Evolutionary conservation across 129 eudicot genomes (phyloP).

Genomic region (Apium graveolens): DNA sequence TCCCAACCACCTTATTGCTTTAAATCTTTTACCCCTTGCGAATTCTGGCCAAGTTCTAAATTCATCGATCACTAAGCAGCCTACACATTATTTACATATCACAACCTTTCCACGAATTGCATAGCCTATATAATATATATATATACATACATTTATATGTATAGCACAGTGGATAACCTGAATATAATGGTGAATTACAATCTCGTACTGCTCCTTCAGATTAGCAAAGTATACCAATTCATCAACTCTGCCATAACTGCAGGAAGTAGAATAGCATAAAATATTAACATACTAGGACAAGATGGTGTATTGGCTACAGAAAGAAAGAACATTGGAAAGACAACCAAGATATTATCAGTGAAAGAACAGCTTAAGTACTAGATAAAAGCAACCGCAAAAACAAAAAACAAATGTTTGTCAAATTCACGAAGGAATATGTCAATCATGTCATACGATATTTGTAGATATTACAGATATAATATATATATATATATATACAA

Average conservation of each 20-base stretch:
- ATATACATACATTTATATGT: too few species aligned
- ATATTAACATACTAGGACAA: neutral
- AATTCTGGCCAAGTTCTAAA: neutral
- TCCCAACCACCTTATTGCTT: neutral
- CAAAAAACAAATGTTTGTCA: neutral
- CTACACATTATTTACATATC: neutral
- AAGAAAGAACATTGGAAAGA: neutral
- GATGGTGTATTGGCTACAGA: neutral
- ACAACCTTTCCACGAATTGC: neutral
- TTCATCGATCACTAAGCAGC: neutral
- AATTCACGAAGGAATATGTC: neutral
- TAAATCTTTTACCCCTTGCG: too few species aligned
- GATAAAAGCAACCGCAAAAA: neutral
- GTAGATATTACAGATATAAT: neutral
- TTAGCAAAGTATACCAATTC: slow-evolving; percentile 95
- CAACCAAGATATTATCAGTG: neutral
- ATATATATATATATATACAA: neutral
- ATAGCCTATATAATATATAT: neutral
- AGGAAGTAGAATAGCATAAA: slow-evolving; percentile 1
- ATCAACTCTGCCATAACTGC: slow-evolving; percentile 95
- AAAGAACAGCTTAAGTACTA: neutral
- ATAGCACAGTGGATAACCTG: slow-evolving; percentile 44
- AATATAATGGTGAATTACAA: slow-evolving; percentile 86
- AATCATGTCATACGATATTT: neutral
- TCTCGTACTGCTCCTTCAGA: slow-evolving; percentile 84